Base-by-base conservation (phyloP, 306 rosid species). In the Inga laurina region DNA sequence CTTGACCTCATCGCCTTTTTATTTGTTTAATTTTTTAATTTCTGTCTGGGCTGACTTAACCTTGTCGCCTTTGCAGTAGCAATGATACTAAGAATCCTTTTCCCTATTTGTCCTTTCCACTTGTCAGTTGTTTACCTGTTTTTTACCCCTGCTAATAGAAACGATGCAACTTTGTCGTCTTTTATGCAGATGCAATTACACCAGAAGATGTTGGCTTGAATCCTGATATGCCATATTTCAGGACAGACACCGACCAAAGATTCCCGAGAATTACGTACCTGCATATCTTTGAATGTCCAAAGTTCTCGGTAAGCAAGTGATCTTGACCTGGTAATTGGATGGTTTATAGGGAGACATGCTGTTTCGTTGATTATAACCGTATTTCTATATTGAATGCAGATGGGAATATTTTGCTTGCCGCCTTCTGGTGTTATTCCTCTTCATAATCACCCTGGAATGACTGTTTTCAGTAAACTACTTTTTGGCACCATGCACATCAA, bases 381-480 rank as follows among this genome's bases (percentile, higher is more conserved):
- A 10, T 65, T 39, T 49, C n/a, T 45, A 21, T 74, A 22, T 59
- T 54, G 52, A 19, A 44, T 78, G 83, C 90, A 96, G 99, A 94
- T 96, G 91, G 97, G 98, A 49, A 91, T 96, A 82, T 96, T 94
- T 82, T 96, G 98, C 87, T 83, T 96, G 87, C 99, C 99, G 30
- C 98, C 98, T n/a, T 91, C 93, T 11, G 98, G 98, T 44, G 93
- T 94, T 71, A 81, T 96, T 72, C 99, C 99, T 35, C 98, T 96
- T 64, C 99, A 96, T 78, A 96, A 96, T 77, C 99, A 96, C 80
- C 99, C 99, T 4, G 98, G 93, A 67, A 96, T 96, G 99, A 96
- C 99, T 21, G 99, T 96, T 84, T 94, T 96, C 72, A 92, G 98
- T 78, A 96, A 96, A 81, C 91, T 96, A 67, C 93, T 96, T 44